phyloP scores from a whole-genome alignment of 2,329 filamentous ascomycete species.

The Ceratocystis colombiana region DNA sequence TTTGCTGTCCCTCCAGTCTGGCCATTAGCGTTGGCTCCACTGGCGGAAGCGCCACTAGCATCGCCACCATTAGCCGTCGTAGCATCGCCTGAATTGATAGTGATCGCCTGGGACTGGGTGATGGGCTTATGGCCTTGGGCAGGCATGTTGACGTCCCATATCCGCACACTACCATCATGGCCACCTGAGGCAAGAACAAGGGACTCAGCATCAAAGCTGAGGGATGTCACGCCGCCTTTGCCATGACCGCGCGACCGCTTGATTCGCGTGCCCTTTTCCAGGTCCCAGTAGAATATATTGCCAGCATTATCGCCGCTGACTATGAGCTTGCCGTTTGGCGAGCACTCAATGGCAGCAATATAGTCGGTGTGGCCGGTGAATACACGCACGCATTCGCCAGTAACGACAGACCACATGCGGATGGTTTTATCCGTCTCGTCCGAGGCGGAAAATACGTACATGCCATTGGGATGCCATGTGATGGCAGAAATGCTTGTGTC shows the following conservation, averaged over 20 bases:
- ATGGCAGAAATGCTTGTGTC: slow-evolving; percentile 85
- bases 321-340: slow-evolving; percentile 79
- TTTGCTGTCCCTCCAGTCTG: slow-evolving; percentile 29
- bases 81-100: slow-evolving; percentile 23
- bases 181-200: slow-evolving; percentile 82
- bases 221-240: slow-evolving; percentile 84
- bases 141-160: slow-evolving; percentile 81
- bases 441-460: slow-evolving; percentile 87
- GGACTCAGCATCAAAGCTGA: slow-evolving; percentile 89
- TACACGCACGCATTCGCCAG: slow-evolving; percentile 76
- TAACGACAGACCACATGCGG: slow-evolving; percentile 92
- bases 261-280: slow-evolving; percentile 71
- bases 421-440: slow-evolving; percentile 79
- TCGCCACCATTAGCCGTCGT: slow-evolving; percentile 21
- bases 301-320: slow-evolving; percentile 82
- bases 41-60: slow-evolving; percentile 31
- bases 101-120: slow-evolving; percentile 34
- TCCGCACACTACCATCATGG: slow-evolving; percentile 80
- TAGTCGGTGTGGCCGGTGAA: slow-evolving; percentile 87
- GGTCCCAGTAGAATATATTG: slow-evolving; percentile 89
- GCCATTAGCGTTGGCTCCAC: slow-evolving; percentile 37
- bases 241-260: slow-evolving; percentile 92
- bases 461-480: slow-evolving; percentile 89
- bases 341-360: slow-evolving; percentile 73
- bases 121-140: slow-evolving; percentile 53